Conservation (phyloP, 2,329 filamentous ascomycete species). For the Escovopsis weberi region DNA sequence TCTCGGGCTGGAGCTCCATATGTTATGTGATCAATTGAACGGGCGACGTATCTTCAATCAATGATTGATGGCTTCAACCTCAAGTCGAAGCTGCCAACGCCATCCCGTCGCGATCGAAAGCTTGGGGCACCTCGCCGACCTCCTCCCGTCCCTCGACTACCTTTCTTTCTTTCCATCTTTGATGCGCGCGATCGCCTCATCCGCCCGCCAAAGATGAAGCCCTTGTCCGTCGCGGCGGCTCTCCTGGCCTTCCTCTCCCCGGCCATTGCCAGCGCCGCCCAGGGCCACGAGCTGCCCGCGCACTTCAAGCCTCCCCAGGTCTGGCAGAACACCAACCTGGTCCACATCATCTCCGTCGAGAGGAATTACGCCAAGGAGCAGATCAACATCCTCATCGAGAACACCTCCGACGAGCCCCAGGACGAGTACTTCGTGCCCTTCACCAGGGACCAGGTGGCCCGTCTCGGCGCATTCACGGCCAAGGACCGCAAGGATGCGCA, state of each 20-base stretch:
- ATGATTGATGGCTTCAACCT: conserved; percentile 4
- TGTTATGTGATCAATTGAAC: conserved; percentile 8
- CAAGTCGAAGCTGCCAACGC: conserved; percentile 1
- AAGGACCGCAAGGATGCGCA: conserved; percentile 75
- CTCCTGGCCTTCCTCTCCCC: conserved; percentile 43
- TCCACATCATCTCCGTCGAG: conserved; percentile 81
- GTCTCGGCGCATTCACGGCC: conserved; percentile 76
- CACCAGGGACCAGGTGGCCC: conserved; percentile 57
- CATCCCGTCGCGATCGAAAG: conserved; percentile 5
- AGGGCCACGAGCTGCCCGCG: conserved; percentile 37
- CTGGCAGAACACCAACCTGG: conserved; percentile 86
- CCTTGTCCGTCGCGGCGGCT: conserved; percentile 36
- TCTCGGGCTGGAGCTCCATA: too few species aligned
- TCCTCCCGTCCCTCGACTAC: neutral
- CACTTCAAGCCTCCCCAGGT: conserved; percentile 75
- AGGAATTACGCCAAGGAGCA: conserved; percentile 84
- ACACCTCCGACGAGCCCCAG: conserved; percentile 64
- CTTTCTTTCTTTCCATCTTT: conserved; percentile 4
- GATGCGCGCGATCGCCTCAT: conserved; percentile 12
- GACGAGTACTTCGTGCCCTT: conserved; percentile 88
- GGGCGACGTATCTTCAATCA: conserved; percentile 18
- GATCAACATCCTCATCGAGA: conserved; percentile 90
- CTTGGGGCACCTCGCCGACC: conserved; percentile 2
- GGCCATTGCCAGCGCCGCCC: conserved; percentile 27
- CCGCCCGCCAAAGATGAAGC: conserved; percentile 24